Evolutionary conservation across 2,329 filamentous ascomycete genomes (phyloP), one percentile per base, ranked within the genome.

Genomic region (Xylaria arbuscula): DNA sequence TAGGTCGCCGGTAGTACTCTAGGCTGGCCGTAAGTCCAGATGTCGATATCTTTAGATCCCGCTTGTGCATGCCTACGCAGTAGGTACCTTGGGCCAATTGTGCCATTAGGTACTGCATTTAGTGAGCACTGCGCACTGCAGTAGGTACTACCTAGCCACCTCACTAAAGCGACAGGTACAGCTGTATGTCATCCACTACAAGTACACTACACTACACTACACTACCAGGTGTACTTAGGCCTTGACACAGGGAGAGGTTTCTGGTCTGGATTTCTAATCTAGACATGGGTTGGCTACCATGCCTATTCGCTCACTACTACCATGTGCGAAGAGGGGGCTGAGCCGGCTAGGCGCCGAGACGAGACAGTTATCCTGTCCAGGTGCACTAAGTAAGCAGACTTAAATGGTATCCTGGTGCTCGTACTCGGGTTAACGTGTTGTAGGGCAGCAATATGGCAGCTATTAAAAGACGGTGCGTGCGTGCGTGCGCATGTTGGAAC

Each of bases 221-320:
- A 28, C 28, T 28, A 28, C 28, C 28, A 28, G 28, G 28, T 28
- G 5, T 40, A 40, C 13, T 9, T 22, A 8, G 9, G 28, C 24
- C 5, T 55, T 55, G 34, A 28, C 22, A 57, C 45, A 51, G 42
- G 22, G 32, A 57, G n/a, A 56, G n/a, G 10, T 50, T 51, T 45
- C 24, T 55, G 48, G 45, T 40, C 64, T 32, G 67, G 69, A 75
- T 74, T 73, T 73, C 68, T 70, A 75, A 75, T 73, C 69, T 68
- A 60, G 28, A 70, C 66, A 51, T 59, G 59, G 60, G 53, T 62
- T 64, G 38, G 65, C 66, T 68, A 66, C 45, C 58, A 64, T 53
- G 58, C 47, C 59, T 61, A 73, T 73, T 75, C 68, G 73, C 55
- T 66, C 69, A 68, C 66, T 57, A 68, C 66, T 57, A 71, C 47